Evolutionary conservation across 768 basidiomycete species (phyloP).

Genomic region (Lepiota brunneoincarnata): DNA sequence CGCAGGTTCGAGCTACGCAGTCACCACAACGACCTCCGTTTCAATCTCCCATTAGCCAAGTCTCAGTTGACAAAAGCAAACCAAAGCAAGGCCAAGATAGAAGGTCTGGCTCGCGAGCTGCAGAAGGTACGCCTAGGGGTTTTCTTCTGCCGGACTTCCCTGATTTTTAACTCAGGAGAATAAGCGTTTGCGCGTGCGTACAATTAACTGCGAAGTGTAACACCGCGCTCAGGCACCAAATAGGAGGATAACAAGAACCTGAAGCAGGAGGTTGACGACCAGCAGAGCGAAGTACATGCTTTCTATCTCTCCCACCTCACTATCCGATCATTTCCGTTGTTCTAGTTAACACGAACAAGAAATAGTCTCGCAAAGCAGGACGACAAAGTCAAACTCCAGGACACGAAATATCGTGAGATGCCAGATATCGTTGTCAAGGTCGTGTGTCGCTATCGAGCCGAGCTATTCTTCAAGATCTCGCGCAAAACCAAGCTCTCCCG

Average conservation of each 20-base stretch:
- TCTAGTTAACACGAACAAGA: conserved; percentile 77
- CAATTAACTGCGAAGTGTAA: background rate
- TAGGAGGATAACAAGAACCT: conserved; percentile 87
- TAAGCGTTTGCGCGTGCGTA: conserved; percentile 76
- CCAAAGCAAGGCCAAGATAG: conserved; percentile 87
- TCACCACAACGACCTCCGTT: background rate
- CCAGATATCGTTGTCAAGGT: conserved; percentile 92
- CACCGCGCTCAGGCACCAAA: conserved; percentile 19
- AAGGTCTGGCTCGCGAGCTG: conserved; percentile 83
- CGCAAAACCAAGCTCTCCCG: conserved; percentile 85
- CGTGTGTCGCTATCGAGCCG: conserved; percentile 83
- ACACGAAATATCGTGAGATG: conserved; percentile 79
- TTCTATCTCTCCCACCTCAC: background rate
- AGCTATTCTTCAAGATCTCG: conserved; percentile 90
- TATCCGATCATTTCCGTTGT: conserved; percentile 12
- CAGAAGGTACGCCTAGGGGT: conserved; percentile 64
- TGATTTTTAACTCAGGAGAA: conserved; percentile 60
- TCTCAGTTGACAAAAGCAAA: conserved; percentile 84
- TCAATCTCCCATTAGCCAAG: conserved; percentile 53
- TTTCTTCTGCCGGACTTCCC: background rate
- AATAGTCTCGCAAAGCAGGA: conserved; percentile 76
- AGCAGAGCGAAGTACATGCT: conserved; percentile 69
- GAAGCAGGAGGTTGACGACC: conserved; percentile 78
- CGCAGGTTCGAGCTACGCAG: conserved; percentile 49
- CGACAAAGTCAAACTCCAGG: conserved; percentile 76